Conservation (phyloP, 148 eudicot genomes). For the Rhododendron kiyosumense region DNA sequence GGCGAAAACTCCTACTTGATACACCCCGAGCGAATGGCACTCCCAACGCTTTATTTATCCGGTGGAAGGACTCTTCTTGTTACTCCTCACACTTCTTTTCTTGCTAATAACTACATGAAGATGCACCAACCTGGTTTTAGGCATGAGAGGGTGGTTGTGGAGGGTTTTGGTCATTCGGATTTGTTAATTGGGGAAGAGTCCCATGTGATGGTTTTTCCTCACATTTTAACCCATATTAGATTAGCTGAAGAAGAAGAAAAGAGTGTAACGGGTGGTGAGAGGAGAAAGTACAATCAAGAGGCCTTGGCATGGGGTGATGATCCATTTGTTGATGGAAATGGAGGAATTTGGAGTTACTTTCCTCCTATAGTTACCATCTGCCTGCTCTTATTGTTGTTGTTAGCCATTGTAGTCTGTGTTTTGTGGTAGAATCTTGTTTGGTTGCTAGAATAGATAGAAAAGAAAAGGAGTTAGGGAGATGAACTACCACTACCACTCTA, state of each 20-base stretch:
- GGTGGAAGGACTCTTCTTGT: no score
- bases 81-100: no score
- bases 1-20: no score
- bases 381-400: constrained; percentile 11
- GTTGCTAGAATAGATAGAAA: not conserved
- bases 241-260: constrained; percentile 21
- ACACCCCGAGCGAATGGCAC: no score
- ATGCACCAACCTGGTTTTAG: no score
- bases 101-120: no score
- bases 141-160: no score
- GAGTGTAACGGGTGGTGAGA: not conserved
- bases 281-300: constrained; percentile 8
- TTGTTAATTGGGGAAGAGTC: constrained; percentile 13
- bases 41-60: no score
- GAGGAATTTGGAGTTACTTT: constrained; percentile 7
- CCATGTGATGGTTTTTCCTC: constrained; percentile 23
- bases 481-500: not conserved
- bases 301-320: constrained; percentile 23
- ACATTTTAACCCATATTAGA: constrained; percentile 21
- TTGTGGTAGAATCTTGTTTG: not conserved
- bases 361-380: constrained; percentile 5
- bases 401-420: not conserved
- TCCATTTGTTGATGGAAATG: constrained; percentile 18
- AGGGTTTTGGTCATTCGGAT: no score
- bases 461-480: not conserved